A percentile compares a stretch with the other conserved stretches of the same genome.
Evolutionary conservation across 2,329 filamentous ascomycete species (phyloP).

Genomic region (Botrytis hyacinthi): DNA sequence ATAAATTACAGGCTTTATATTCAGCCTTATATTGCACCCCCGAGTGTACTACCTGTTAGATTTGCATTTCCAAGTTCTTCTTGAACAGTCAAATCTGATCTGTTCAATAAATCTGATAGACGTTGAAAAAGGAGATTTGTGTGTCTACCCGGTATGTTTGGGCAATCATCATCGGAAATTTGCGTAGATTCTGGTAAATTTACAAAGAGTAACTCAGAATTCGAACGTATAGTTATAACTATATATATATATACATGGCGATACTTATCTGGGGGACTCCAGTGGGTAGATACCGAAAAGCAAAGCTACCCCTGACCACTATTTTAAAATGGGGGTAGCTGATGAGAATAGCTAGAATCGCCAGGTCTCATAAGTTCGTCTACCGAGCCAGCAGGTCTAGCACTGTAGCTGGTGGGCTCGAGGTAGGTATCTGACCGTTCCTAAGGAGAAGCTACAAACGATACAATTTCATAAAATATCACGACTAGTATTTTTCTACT

Average conservation of each 20-base stretch:
- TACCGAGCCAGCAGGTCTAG: not conserved
- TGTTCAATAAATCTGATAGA: not conserved
- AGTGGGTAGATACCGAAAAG: not conserved
- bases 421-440: not conserved
- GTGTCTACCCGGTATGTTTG: not conserved
- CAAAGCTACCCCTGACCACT: not conserved
- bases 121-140: not conserved
- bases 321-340: not conserved
- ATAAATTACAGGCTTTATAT: conserved; percentile 8
- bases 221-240: too few species aligned
- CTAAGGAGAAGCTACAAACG: not conserved
- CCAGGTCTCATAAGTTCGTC: not conserved
- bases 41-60: not conserved
- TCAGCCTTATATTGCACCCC: not conserved
- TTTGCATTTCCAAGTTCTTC: not conserved
- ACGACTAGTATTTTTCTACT: too few species aligned
- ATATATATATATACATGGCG: too few species aligned
- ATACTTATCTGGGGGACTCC: not conserved
- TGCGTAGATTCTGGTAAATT: not conserved
- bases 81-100: not conserved
- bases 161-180: not conserved
- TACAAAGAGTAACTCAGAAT: not conserved
- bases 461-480: not conserved
- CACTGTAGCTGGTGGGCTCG: not conserved
- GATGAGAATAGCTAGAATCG: not conserved